phyloP scores from a whole-genome alignment of 768 basidiomycete genomes.

The Mycena amicta region DNA sequence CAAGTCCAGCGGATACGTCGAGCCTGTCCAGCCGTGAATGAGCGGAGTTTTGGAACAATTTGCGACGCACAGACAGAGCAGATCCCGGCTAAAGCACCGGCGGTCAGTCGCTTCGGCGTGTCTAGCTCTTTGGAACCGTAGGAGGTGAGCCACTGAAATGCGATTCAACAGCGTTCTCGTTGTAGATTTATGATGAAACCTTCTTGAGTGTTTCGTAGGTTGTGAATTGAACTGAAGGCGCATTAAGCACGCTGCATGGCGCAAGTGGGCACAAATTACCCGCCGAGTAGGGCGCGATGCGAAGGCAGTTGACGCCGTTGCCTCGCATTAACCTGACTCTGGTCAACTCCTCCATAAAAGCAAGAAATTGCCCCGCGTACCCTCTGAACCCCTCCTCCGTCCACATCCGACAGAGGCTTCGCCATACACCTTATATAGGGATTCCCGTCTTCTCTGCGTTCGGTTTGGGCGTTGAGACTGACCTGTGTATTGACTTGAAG shows the following conservation, averaged over 20 bases:
- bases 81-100: slow-evolving; percentile 92
- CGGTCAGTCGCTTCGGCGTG: slow-evolving; percentile 82
- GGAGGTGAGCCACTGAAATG: slow-evolving; percentile 64
- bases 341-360: background rate
- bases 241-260: background rate
- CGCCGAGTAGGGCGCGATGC: slow-evolving; percentile 85
- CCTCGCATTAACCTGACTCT: slow-evolving; percentile 74
- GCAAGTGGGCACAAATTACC: slow-evolving; percentile 7
- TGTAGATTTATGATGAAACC: slow-evolving; percentile 37
- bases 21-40: slow-evolving; percentile 44
- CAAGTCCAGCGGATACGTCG: slow-evolving; percentile 93
- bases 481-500: slow-evolving; percentile 63
- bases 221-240: slow-evolving; percentile 73
- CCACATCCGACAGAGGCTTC: slow-evolving; percentile 88
- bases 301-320: slow-evolving; percentile 85
- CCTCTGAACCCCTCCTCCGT: slow-evolving; percentile 90
- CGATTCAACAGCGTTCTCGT: slow-evolving; percentile 32
- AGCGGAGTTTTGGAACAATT: slow-evolving; percentile 7
- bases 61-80: slow-evolving; percentile 83
- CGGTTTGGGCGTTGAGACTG: background rate
- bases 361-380: background rate
- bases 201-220: slow-evolving; percentile 92
- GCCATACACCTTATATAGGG: slow-evolving; percentile 64
- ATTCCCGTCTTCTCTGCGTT: background rate
- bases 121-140: slow-evolving; percentile 77